Base-by-base conservation (phyloP, 2,329 filamentous ascomycete species). In the Juglanconis oblonga region DNA sequence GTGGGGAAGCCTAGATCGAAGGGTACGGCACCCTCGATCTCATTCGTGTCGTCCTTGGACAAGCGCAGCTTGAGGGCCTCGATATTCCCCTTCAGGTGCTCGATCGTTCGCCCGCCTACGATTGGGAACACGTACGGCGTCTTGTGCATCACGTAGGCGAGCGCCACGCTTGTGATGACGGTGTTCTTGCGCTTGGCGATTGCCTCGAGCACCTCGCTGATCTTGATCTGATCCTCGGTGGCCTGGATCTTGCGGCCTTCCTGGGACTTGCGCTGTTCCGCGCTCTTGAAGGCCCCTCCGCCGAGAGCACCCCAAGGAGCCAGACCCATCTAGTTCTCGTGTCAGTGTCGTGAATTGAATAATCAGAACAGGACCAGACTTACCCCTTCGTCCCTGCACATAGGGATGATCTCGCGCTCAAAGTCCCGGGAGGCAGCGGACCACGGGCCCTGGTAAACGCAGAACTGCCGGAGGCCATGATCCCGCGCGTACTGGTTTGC, bases 61-160 rank as follows among this genome's bases (percentile, higher is more conserved):
- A 92, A 74, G 57, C 79, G 74, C 49, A 92, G 74, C 1, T 76
- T 78, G 42, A 93, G 76, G 0, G 87, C 87, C 67, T 87, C 82
- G 65, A 92, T 88, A 67, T 91, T 92, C 61, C 79, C 81, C 68
- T 87, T 82, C 42, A 92, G 74, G 69, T 92, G 88, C 54, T 87
- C 83, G 10, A 90, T 72, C 67, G 86, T 91, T 14, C 88, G 80
- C 0, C 87, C 86, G 7, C 89, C 89, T 4, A 91, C 78, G 47
- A 92, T 85, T 0, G 90, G 89, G 68, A 90, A 91, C 8, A 91
- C 86, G 66, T 90, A 85, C 0, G 87, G 83, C 0, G 86, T 77
- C 74, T 92, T 91, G 65, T 85, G 81, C 79, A 90, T 81, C 13
- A 92, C 85, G 68, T 92, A 92, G 2, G 89, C 89, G 24, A 92